A percentile compares a stretch with the other conserved stretches of the same genome.
Conservation (phyloP, 106 monocot species). For the Ottelia alismoides region DNA sequence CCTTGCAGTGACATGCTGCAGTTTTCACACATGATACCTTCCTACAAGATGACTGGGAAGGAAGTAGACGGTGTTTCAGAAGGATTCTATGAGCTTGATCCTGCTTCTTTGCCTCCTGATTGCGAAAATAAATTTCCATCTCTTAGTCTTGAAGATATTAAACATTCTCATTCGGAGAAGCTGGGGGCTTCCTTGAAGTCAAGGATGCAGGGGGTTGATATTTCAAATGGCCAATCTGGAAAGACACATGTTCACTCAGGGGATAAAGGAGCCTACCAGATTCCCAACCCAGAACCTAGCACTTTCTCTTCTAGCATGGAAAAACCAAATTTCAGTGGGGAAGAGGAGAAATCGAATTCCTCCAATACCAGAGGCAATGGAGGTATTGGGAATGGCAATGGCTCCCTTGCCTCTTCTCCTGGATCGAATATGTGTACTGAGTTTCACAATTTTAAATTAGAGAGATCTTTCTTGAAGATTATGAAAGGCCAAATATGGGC, state of each 20-base stretch:
- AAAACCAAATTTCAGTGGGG: neutral
- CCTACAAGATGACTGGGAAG: conserved; percentile 28
- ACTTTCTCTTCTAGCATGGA: neutral
- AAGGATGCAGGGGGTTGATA: neutral
- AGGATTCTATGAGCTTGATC: conserved; percentile 54
- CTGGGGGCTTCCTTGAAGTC: neutral
- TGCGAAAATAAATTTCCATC: conserved; percentile 15
- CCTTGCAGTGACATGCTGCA: conserved; percentile 31
- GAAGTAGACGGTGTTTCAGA: conserved; percentile 36
- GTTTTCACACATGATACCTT: conserved; percentile 50
- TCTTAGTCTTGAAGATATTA: conserved; percentile 2
- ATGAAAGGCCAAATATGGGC: conserved; percentile 75
- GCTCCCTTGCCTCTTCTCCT: conserved; percentile 13
- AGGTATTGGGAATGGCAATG: neutral
- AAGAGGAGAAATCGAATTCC: too few species aligned
- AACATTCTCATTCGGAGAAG: neutral
- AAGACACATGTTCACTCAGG: neutral
- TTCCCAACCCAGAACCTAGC: neutral
- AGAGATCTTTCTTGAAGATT: conserved; percentile 28
- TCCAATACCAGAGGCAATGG: neutral
- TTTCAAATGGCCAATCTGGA: neutral
- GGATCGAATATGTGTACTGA: conserved; percentile 4
- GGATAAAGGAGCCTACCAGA: neutral
- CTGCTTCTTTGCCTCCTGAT: conserved; percentile 39
- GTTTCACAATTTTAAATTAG: conserved; percentile 46